Evolutionary conservation across 352 stramenopile genomes (phyloP).

Genomic region (Aphanomyces stellatus): DNA sequence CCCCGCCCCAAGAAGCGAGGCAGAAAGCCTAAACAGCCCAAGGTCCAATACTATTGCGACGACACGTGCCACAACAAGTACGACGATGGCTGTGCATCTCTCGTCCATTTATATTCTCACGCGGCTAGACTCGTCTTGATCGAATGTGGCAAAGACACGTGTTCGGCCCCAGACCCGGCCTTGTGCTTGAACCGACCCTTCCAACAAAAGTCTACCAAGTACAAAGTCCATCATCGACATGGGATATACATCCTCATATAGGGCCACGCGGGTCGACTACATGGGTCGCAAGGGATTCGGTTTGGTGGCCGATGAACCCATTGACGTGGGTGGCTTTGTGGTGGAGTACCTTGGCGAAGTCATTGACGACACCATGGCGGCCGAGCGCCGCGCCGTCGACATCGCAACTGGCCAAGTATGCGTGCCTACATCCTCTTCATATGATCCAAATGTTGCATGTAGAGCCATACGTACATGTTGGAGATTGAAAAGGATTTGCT

Average conservation of each 20-base stretch:
- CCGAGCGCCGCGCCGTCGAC: slow-evolving; percentile 48
- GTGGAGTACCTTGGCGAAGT: slow-evolving; percentile 93
- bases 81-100: neutral
- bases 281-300: slow-evolving; percentile 86
- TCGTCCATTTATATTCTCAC: neutral
- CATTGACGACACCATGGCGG: slow-evolving; percentile 82
- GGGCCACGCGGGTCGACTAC: slow-evolving; percentile 48
- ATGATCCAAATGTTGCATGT: neutral
- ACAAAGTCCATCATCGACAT: slow-evolving; percentile 3
- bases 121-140: slow-evolving; percentile 73
- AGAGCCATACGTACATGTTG: slow-evolving; percentile 83
- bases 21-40: too few relatives aligned
- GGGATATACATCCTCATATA: slow-evolving; percentile 8
- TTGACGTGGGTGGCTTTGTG: slow-evolving; percentile 82
- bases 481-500: slow-evolving; percentile 78
- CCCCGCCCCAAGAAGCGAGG: neutral
- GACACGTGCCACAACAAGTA: slow-evolving; percentile 65
- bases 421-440: neutral
- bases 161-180: slow-evolving; percentile 51
- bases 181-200: slow-evolving; percentile 72
- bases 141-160: slow-evolving; percentile 68
- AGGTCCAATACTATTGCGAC: slow-evolving; percentile 35
- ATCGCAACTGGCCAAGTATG: slow-evolving; percentile 45
- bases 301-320: slow-evolving; percentile 67
- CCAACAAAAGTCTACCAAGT: slow-evolving; percentile 54